These are phyloP conservation scores for Sporothrix globosa DNA, from an alignment of 2,329 filamentous ascomycete genomes.

Conservation along the genomic window DNA sequence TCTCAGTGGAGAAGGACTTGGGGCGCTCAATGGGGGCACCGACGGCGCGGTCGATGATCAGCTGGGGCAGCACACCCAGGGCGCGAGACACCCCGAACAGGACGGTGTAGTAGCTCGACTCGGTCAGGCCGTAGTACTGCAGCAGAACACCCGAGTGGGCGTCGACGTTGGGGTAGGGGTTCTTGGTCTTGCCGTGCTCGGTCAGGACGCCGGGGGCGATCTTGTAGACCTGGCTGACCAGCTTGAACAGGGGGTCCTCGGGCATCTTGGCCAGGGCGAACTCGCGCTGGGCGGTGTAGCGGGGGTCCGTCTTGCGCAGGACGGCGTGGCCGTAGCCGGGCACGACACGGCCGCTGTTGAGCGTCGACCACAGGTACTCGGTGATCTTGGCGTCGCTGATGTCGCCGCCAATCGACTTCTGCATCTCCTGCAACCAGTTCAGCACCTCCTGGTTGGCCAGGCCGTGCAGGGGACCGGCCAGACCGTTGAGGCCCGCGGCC, in stretches of 20 bases:
- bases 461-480: constrained; percentile 97
- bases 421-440: constrained; percentile 99
- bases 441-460: constrained; percentile 99
- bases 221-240: constrained; percentile 99
- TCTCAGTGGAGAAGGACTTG: constrained; percentile 98
- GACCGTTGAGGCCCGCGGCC: constrained; percentile 94
- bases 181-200: constrained; percentile 99
- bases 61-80: constrained; percentile 96
- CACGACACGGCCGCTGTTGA: constrained; percentile 93
- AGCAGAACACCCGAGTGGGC: constrained; percentile 98
- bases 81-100: constrained; percentile 98
- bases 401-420: constrained; percentile 90
- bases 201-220: constrained; percentile 96
- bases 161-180: constrained; percentile 98
- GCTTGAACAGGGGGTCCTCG: constrained; percentile 99
- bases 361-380: constrained; percentile 97
- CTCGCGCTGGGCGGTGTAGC: constrained; percentile 97
- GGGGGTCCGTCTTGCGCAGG: constrained; percentile 98
- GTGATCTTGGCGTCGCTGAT: constrained; percentile 95
- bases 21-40: constrained; percentile 97
- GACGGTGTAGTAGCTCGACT: constrained; percentile 99
- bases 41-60: constrained; percentile 98
- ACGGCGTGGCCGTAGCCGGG: constrained; percentile 98
- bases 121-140: constrained; percentile 98
- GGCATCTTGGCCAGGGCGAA: constrained; percentile 74